Percentiles rank a stretch among this genome's conserved stretches.
These are phyloP conservation scores for Rhizophagus clarus DNA, from an alignment of 192 early-diverging fungal species.

Conservation along the genomic window DNA sequence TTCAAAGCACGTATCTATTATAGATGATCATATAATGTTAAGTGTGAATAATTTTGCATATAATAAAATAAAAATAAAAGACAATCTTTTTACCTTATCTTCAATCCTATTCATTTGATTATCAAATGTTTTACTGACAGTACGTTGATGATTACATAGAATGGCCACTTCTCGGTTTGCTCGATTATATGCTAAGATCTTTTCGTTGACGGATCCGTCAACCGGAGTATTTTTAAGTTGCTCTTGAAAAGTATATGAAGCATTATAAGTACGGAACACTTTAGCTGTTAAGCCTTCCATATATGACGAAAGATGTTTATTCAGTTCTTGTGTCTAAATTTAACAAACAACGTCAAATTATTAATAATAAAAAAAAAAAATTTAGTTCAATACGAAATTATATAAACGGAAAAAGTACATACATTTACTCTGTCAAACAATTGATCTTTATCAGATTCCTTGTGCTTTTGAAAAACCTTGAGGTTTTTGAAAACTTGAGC, in stretches of 20 bases:
- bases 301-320: conserved; percentile 84
- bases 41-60: not conserved
- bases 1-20: conserved; percentile 75
- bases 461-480: conserved; percentile 80
- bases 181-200: conserved; percentile 89
- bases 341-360: not conserved
- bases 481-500: conserved; percentile 94
- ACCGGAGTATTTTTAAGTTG: conserved; percentile 73
- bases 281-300: conserved; percentile 96
- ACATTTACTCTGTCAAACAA: conserved; percentile 93
- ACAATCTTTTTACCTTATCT: conserved; percentile 66
- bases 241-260: conserved; percentile 90
- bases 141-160: conserved; percentile 96
- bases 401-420: conserved; percentile 32
- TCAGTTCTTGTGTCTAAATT: conserved; percentile 71
- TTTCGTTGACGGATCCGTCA: conserved; percentile 76
- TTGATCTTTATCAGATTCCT: conserved; percentile 73
- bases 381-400: not conserved
- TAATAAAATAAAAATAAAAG: conserved; percentile 10
- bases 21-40: not conserved
- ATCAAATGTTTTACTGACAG: conserved; percentile 79
- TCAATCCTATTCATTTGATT: conserved; percentile 77
- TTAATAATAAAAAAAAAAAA: not conserved
- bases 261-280: conserved; percentile 99
- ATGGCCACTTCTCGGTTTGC: conserved; percentile 96